These are phyloP conservation scores for Nyssa sinensis DNA, from an alignment of 148 eudicot genomes.

Conservation along the genomic window DNA sequence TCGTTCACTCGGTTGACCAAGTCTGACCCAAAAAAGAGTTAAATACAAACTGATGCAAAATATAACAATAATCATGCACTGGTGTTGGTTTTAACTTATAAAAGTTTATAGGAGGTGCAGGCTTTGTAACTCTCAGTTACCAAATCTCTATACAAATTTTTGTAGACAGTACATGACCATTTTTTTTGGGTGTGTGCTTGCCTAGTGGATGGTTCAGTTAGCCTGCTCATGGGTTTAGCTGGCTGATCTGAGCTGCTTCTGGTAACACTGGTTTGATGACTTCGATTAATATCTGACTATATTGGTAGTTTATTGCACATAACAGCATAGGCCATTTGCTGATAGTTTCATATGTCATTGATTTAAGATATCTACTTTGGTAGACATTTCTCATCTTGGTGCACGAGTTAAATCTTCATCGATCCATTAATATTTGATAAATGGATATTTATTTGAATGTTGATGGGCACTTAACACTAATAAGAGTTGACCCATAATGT, in stretches of 20 bases:
- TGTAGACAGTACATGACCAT: neutral
- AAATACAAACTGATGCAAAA: neutral
- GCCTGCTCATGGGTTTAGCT: too few relatives aligned
- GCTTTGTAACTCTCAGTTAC: neutral
- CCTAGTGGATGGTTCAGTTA: too few relatives aligned
- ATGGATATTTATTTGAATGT: too few relatives aligned
- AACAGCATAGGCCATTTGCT: slow-evolving; percentile 1
- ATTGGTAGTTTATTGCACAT: neutral
- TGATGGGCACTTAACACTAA: too few relatives aligned
- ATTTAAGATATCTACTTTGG: neutral
- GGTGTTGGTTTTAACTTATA: too few relatives aligned
- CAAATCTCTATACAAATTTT: neutral
- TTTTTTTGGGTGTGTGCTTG: too few relatives aligned
- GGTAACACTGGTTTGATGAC: neutral
- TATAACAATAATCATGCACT: too few relatives aligned
- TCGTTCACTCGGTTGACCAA: neutral
- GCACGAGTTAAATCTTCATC: neutral
- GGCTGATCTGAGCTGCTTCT: too few relatives aligned
- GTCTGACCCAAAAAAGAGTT: neutral
- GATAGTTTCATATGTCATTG: neutral
- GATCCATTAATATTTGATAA: neutral
- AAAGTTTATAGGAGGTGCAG: neutral
- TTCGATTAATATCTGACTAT: neutral
- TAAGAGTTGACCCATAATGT: neutral
- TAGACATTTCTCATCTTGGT: slow-evolving; percentile 1